A percentile compares a stretch with the other conserved stretches of the same genome.
phyloP scores from a whole-genome alignment of 441 rosid genomes.

The Macaranga tanarius region DNA sequence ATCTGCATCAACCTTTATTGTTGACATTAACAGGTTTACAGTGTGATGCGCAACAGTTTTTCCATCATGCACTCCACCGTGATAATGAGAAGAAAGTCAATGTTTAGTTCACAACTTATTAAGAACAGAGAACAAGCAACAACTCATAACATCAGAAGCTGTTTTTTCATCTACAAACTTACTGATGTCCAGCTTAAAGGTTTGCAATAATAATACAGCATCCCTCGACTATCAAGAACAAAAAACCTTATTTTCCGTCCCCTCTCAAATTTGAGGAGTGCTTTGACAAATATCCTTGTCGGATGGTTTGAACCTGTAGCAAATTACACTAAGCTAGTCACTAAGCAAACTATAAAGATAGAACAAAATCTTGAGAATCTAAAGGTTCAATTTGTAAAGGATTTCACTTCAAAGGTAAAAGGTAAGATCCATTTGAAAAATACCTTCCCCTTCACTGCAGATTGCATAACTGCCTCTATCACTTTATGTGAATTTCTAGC shows the following conservation, averaged over 20 bases:
- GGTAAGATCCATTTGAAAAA: neutral
- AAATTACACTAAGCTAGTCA: conserved; percentile 10
- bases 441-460: conserved; percentile 93
- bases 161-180: conserved; percentile 40
- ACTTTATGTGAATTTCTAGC: conserved; percentile 80
- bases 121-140: conserved; percentile 8
- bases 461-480: conserved; percentile 95
- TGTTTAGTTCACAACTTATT: conserved; percentile 23
- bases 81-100: conserved; percentile 82
- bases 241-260: conserved; percentile 97
- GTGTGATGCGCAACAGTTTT: conserved; percentile 94
- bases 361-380: neutral
- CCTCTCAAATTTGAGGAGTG: conserved; percentile 97
- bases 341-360: conserved; percentile 2
- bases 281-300: conserved; percentile 96
- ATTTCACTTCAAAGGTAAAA: neutral
- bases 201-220: conserved; percentile 94
- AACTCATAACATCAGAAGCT: conserved; percentile 13
- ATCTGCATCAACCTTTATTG: conserved; percentile 91
- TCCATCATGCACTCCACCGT: conserved; percentile 85
- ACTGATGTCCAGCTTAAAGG: conserved; percentile 70
- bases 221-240: conserved; percentile 96
- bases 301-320: conserved; percentile 84
- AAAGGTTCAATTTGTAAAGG: conserved; percentile 2
- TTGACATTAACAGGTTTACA: conserved; percentile 86